A percentile compares a stretch with the other conserved stretches of the same genome.
These are phyloP conservation scores for sorghum (Sorghum bicolor) DNA, from an alignment of 176 grass and related monocot genomes.

Conservation along the genomic window Sorghum_bicolor_NCBIv3 NC_012870.2:19628501-19629000, in stretches of 20 bases:
- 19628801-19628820: slow-evolving; percentile 60
- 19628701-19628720: slow-evolving; percentile 73
- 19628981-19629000: background rate
- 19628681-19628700: slow-evolving; percentile 42
- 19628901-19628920: background rate
- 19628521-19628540: slow-evolving; percentile 84
- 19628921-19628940: background rate
- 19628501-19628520: slow-evolving; percentile 82
- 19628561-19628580: slow-evolving; percentile 85
- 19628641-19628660: slow-evolving; percentile 73
- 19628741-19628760: background rate
- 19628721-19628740: slow-evolving; percentile 18
- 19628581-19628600: slow-evolving; percentile 86
- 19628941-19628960: background rate
- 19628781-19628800: slow-evolving; percentile 50
- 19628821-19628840: slow-evolving; percentile 71
- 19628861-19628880: slow-evolving; percentile 35
- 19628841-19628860: slow-evolving; percentile 85
- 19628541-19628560: slow-evolving; percentile 76
- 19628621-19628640: slow-evolving; percentile 68
- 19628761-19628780: background rate
- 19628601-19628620: slow-evolving; percentile 89
- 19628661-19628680: slow-evolving; percentile 55
- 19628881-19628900: background rate
- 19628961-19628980: background rate